phyloP scores from a whole-genome alignment of 345 rosid genomes.

The Lepidium didymum region DNA sequence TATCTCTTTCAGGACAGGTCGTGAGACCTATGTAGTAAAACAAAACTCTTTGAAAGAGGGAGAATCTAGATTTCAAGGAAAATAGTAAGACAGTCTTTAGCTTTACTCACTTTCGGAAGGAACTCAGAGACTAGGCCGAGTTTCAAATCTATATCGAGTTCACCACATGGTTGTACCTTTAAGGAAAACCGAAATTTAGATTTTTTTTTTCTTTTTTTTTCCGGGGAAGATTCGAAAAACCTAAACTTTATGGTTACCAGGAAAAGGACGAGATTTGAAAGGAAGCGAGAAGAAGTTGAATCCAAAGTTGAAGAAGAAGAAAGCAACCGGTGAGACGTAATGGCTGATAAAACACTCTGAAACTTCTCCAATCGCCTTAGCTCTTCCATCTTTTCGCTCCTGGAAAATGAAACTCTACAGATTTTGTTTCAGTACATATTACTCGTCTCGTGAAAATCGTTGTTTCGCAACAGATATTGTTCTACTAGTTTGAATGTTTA shows the following conservation, averaged over 20 bases:
- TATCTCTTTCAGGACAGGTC: slow-evolving; percentile 42
- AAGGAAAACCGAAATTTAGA: not conserved
- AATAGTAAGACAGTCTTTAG: not conserved
- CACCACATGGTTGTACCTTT: slow-evolving; percentile 68
- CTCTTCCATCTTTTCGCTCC: slow-evolving; percentile 49
- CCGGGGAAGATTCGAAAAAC: not conserved
- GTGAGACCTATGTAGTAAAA: slow-evolving; percentile 38
- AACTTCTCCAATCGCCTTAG: slow-evolving; percentile 59
- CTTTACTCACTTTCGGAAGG: slow-evolving; percentile 48
- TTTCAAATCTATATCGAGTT: slow-evolving; percentile 43
- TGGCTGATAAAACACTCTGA: slow-evolving; percentile 44
- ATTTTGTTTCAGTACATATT: not conserved
- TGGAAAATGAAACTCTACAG: not conserved
- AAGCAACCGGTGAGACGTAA: slow-evolving; percentile 35
- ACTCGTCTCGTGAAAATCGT: not conserved
- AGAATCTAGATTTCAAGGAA: not conserved
- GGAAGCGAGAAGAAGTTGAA: slow-evolving; percentile 48
- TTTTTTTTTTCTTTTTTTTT: not conserved
- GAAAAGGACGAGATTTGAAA: slow-evolving; percentile 51
- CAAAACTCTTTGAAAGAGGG: not conserved
- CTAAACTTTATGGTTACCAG: slow-evolving; percentile 31
- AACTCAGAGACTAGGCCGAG: slow-evolving; percentile 33
- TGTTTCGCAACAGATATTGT: not conserved
- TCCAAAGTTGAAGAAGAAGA: slow-evolving; percentile 29
- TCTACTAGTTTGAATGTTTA: too few species aligned